These are phyloP conservation scores for Globisporangium paroecandrum DNA, from an alignment of 352 stramenopile genomes.

Conservation along the genomic window DNA sequence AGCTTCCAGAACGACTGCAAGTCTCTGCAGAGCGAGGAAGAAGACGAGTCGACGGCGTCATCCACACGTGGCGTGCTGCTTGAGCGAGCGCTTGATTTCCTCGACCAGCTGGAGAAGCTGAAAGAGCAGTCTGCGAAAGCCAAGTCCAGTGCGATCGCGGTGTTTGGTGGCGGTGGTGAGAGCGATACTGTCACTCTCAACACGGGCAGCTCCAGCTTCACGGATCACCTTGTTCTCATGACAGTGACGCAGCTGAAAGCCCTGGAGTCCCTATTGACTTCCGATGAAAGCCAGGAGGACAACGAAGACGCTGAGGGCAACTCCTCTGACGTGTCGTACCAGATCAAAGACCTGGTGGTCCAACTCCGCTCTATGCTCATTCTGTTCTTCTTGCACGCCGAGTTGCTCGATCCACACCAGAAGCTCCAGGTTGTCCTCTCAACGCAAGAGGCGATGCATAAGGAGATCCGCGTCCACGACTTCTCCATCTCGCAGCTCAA, in stretches of 20 bases:
- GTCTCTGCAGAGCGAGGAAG: background rate
- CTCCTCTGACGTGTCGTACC: constrained; percentile 24
- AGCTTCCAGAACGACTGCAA: constrained; percentile 34
- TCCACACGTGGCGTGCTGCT: constrained; percentile 26
- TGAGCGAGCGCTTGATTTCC: constrained; percentile 35
- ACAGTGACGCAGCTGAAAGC: constrained; percentile 33
- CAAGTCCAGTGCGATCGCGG: constrained; percentile 21
- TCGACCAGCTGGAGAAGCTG: constrained; percentile 45
- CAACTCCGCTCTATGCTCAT: constrained; percentile 56
- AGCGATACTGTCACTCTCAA: constrained; percentile 15
- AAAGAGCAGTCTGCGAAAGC: constrained; percentile 38
- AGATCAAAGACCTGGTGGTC: constrained; percentile 49
- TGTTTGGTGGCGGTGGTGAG: background rate
- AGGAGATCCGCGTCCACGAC: constrained; percentile 35
- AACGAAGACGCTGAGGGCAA: background rate
- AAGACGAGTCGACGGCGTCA: constrained; percentile 17
- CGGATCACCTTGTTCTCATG: constrained; percentile 35
- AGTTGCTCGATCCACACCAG: constrained; percentile 36
- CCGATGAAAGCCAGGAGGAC: background rate
- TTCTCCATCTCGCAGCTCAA: constrained; percentile 52
- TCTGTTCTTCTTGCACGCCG: constrained; percentile 38
- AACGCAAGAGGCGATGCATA: constrained; percentile 27
- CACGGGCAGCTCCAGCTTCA: constrained; percentile 30
- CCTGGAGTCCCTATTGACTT: constrained; percentile 22
- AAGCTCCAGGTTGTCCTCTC: constrained; percentile 32